Evolutionary conservation across 2,329 filamentous ascomycete species (phyloP).

Genomic region (Phyllosticta paracitricarpa): DNA sequence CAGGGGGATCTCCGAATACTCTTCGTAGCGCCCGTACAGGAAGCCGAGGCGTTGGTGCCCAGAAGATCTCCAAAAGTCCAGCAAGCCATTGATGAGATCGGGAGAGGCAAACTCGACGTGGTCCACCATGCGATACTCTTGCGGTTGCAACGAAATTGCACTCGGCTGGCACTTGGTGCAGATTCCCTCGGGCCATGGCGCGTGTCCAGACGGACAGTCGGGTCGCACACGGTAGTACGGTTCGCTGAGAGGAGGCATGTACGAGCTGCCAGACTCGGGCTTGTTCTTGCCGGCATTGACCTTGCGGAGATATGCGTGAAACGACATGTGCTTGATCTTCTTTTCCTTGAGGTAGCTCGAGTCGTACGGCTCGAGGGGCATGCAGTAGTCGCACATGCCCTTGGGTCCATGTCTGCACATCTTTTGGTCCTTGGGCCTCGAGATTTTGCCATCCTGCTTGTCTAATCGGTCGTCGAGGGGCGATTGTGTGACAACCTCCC

Average conservation of each 20-base stretch:
- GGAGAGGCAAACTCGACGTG: constrained; percentile 92
- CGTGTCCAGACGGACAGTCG: constrained; percentile 87
- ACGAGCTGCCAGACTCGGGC: constrained; percentile 84
- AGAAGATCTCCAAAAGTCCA: constrained; percentile 84
- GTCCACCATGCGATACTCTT: constrained; percentile 92
- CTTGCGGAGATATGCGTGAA: constrained; percentile 89
- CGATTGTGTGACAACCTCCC: constrained; percentile 87
- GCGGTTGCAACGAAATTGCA: constrained; percentile 88
- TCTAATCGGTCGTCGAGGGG: constrained; percentile 79
- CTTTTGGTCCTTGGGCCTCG: constrained; percentile 59
- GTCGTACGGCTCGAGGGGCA: constrained; percentile 90
- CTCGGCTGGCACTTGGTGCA: constrained; percentile 98
- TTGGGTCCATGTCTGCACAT: constrained; percentile 96
- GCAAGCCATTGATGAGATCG: constrained; percentile 74
- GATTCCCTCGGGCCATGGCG: constrained; percentile 89
- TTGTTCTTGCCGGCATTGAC: constrained; percentile 96
- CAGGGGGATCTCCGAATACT: constrained; percentile 86
- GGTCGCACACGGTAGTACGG: constrained; percentile 83
- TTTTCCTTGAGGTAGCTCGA: constrained; percentile 81
- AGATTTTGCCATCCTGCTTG: constrained; percentile 81
- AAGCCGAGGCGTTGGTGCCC: constrained; percentile 80
- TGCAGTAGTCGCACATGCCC: constrained; percentile 99
- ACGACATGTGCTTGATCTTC: constrained; percentile 98
- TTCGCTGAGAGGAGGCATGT: constrained; percentile 89
- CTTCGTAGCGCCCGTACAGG: constrained; percentile 80